These are phyloP conservation scores for Penicillium dipodomyicola DNA, from an alignment of 495 filamentous ascomycete genomes.

Conservation along the genomic window DNA sequence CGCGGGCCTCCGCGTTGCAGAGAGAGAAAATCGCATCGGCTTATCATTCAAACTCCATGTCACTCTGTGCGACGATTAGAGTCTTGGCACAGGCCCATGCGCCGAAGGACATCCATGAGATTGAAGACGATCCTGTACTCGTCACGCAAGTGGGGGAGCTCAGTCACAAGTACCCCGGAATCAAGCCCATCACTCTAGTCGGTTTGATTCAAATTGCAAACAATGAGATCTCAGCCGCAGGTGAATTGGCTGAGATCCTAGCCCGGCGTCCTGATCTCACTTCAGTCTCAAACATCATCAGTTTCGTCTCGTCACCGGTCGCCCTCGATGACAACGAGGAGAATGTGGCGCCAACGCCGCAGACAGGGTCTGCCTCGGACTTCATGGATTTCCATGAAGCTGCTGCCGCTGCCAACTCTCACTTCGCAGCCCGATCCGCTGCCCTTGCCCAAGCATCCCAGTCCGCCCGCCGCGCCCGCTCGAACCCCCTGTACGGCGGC, in stretches of 20 bases:
- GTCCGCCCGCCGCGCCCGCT: conserved; percentile 62
- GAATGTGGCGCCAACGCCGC: conserved; percentile 6
- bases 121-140: conserved; percentile 44
- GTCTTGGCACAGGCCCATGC: conserved; percentile 44
- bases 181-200: conserved; percentile 43
- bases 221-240: conserved; percentile 54
- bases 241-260: conserved; percentile 57
- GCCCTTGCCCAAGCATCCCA: conserved; percentile 60
- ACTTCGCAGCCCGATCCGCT: conserved; percentile 40
- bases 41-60: conserved; percentile 63
- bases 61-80: conserved; percentile 53
- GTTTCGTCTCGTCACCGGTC: conserved; percentile 37
- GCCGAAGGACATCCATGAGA: conserved; percentile 28
- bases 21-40: conserved; percentile 53
- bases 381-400: conserved; percentile 28
- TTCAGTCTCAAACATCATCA: conserved; percentile 42
- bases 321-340: conserved; percentile 30
- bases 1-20: conserved; percentile 43
- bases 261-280: conserved; percentile 27
- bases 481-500: conserved; percentile 62
- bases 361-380: conserved; percentile 1
- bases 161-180: conserved; percentile 47
- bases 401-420: conserved; percentile 32
- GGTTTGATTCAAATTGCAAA: conserved; percentile 55
- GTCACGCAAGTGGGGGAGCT: conserved; percentile 54